Evolutionary conservation across 129 eudicot genomes (phyloP), one percentile per base, ranked within the genome.

Genomic region (Lactuca sativa): DNA sequence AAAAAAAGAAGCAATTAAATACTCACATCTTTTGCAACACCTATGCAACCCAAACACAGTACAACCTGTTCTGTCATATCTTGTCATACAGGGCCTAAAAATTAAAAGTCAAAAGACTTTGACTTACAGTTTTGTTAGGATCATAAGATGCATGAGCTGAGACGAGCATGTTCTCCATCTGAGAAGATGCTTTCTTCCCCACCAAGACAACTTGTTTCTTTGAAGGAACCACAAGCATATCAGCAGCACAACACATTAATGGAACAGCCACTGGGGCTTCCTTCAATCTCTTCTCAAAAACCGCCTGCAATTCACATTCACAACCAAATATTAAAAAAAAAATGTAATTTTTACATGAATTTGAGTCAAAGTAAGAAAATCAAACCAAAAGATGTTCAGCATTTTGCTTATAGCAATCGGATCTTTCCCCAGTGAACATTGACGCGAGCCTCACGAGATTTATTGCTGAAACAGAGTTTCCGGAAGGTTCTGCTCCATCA

Each of bases 401-500:
- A 60, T 65, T 81, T 33, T 70, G 73, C 72, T 64, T 88, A 82
- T 86, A 92, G 31, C 33, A 60, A 66, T 92, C 87, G 36, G 95
- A 80, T 71, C 68, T 81, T 12, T 67, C n/a, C 3, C 86, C 83
- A 2, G 73, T 31, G 69, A 86, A 78, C 79, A 92, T 66, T 25
- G 95, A 81, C 18, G 89, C 84, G 67, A 92, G 69, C 56, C 98
- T 82, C 41, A 72, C 87, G 56, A 89, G 90, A 77, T 92, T 92
- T 62, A 84, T 82, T 15, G 75, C 95, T 3, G 98, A 82, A 43
- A 92, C 91, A 13, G 98, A 92, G 81, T 92, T 92, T 58, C 98
- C 96, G 2, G 98, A 92, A 30, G 98, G 98, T 74, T 92, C 98
- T 9, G 98, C 98, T 6, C 98, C 98, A 18, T 92, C 98, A 64